Base-by-base conservation (phyloP, 805 yeast genomes). In the Brettanomyces sp. region DNA sequence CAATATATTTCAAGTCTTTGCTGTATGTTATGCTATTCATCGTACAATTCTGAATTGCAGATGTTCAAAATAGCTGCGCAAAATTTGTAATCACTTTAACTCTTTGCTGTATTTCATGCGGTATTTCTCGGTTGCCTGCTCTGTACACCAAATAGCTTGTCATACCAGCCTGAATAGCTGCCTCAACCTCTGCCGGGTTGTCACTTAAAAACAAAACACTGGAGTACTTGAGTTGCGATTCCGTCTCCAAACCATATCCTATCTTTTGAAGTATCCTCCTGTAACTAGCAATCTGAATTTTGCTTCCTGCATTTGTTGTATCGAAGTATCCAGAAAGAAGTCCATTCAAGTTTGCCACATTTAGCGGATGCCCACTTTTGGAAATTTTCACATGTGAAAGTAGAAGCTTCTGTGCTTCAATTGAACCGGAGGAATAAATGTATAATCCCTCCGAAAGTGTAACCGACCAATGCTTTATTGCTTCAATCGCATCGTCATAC, bases 361-460 rank as follows among this genome's bases (percentile, higher is more conserved):
- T 46, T 4, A 42, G 28, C 4, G 44, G 45, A 7, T 56, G 60
- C 8, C 63, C 63, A 4, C 66, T 64, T 13, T 47, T 42, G 2
- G 39, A 35, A 13, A 30, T n/a, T 44, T 66, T 66, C 8, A 85
- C 90, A 58, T 85, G 75, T 0, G 71, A 72, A 57, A 90, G 87
- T 47, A 90, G 64, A 49, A 90, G 66, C 55, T 81, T 83, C 56
- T 90, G 98, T 0, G 97, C 97, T 48, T 80, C 76, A 23, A 90
- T 79, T 39, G 93, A 82, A 0, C 98, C 98, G 25, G 95, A 85
- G 0, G 96, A 88, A 64, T 90, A 90, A 18, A 90, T 87, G 57
- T 72, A 85, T 0, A 87, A 66, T 3, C 66, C 65, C 12, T 52
- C 45, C 32, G 51, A 52, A 1, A 55, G 51, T 3, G 47, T 24